Evolutionary conservation across 1,139 yeast genomes (phyloP).

Genomic region (Diutina sp.): DNA sequence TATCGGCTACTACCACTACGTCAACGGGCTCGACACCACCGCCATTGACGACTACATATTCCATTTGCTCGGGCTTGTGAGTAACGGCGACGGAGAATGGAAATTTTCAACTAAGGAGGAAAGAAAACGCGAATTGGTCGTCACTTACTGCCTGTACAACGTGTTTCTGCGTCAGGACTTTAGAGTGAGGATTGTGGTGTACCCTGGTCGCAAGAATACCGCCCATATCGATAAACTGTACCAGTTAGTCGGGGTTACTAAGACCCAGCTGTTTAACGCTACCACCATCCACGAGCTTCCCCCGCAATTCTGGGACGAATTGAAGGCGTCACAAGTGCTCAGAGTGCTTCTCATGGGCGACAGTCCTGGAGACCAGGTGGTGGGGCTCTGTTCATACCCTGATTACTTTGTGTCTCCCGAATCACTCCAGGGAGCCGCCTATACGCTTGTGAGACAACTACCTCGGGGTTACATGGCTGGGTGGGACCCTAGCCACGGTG

Average conservation of each 20-base stretch:
- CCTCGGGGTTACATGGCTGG: constrained; percentile 19
- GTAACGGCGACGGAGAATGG: neutral
- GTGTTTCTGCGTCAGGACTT: constrained; percentile 36
- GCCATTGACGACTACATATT: neutral
- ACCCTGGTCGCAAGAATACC: constrained; percentile 10
- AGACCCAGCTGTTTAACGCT: constrained; percentile 7
- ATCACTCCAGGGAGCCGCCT: constrained; percentile 9
- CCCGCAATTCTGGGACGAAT: constrained; percentile 20
- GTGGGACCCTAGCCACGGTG: constrained; percentile 15
- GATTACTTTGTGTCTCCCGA: constrained; percentile 11
- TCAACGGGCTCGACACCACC: neutral
- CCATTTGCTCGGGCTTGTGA: neutral
- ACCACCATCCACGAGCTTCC: constrained; percentile 13
- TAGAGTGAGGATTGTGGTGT: constrained; percentile 21
- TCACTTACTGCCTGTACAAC: constrained; percentile 38
- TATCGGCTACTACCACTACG: constrained; percentile 1
- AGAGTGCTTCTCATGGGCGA: constrained; percentile 21
- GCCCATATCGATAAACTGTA: constrained; percentile 18
- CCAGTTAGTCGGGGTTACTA: constrained; percentile 14
- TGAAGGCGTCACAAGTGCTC: constrained; percentile 22
- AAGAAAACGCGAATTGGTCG: constrained; percentile 17
- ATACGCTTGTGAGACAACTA: constrained; percentile 13
- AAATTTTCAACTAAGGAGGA: neutral
- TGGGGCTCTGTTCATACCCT: constrained; percentile 22
- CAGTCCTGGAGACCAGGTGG: constrained; percentile 19